Base-by-base conservation (phyloP, 1,139 yeast genomes). In the Geotrichum reessii region DNA sequence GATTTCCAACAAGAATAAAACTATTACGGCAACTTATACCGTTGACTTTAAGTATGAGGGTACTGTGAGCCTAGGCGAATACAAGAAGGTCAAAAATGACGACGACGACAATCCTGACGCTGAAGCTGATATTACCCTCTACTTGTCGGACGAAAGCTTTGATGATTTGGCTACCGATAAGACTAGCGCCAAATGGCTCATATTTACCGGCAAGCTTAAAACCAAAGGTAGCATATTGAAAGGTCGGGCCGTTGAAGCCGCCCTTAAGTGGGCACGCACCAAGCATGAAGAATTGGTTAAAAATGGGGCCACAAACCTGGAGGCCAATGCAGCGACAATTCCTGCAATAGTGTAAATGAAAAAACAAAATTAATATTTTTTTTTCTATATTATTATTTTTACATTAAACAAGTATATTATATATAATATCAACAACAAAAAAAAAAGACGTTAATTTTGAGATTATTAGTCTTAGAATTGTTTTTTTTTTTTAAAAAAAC, bases 11-110 rank as follows among this genome's bases (percentile, higher is more conserved):
- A 28, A 28, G 27, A 40, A 27, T 2, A 27, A 46, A 8, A 27
- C 48, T 1, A 44, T 28, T 14, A 55, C 49, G 12, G 57, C 52
- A 14, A n/a, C 17, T 3, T 55, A 55, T 27, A 33, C 42, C 19
- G 50, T 55, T 31, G 57, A 55, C 48, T 31, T 55, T 19, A 55
- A 55, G 47, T 42, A 40, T 17, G 57, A 55, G 4, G 57, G 57
- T 11, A 40, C 50, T 44, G 47, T 55, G 12, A 27, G 7, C 3
- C 22, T 11, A 12, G 50, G 53, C 40, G 46, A 19, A 9, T 31
- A 31, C 12, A 14, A 5, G 7, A 42, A 17, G 12, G 40, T 19
- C 12, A 42, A 7, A 4, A 25, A 4, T 25, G 40, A 31, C 4
- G 47, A 17, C 19, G 40, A 42, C 12, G 50, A n/a, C n/a, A n/a